Evolutionary conservation across 108 stramenopile genomes (phyloP).

Genomic region (Pseudonitzschia pungens): DNA sequence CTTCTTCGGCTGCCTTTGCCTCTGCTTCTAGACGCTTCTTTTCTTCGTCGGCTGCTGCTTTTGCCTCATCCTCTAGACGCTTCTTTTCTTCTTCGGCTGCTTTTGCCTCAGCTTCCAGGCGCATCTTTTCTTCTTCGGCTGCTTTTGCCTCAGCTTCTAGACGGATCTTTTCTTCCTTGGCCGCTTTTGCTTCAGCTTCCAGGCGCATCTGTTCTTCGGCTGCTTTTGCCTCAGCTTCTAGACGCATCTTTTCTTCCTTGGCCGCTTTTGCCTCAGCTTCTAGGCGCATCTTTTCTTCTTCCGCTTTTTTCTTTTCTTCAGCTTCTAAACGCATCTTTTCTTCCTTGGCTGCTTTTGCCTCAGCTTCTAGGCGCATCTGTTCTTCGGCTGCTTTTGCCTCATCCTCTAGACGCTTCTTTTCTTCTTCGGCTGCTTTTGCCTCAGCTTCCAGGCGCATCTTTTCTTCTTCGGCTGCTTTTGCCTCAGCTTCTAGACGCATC

Average conservation of each 20-base stretch:
- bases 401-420: neutral
- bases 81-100: neutral
- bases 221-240: no score
- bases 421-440: neutral
- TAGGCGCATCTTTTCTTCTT: no score
- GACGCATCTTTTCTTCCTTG: no score
- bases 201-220: no score
- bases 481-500: neutral
- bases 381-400: neutral
- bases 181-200: neutral
- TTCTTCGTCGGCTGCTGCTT: neutral
- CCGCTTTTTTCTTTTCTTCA: neutral
- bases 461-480: neutral
- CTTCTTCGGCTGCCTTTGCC: neutral
- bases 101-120: neutral
- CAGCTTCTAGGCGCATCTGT: no score
- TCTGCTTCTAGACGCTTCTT: neutral
- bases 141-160: no score
- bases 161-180: neutral
- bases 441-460: neutral
- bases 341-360: no score
- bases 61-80: neutral
- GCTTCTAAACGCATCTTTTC: no score
- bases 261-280: no score
- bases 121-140: neutral